phyloP scores from a whole-genome alignment of 352 stramenopile genomes.

The Pythium dissotocum region DNA sequence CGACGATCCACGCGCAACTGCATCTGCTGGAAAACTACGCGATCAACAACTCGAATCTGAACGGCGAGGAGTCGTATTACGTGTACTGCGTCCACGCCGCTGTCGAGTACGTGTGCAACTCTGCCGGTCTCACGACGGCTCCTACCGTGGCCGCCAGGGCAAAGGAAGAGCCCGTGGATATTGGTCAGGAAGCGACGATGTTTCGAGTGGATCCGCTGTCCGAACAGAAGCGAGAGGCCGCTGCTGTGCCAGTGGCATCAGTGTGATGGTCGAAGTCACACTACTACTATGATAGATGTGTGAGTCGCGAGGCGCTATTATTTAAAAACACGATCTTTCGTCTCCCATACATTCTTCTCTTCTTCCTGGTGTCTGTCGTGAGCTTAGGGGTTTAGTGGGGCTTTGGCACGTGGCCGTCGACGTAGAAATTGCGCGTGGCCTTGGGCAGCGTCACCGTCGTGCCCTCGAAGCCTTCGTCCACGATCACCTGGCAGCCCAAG shows the following conservation, averaged over 20 bases:
- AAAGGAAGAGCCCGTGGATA: not conserved
- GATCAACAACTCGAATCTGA: conserved; percentile 77
- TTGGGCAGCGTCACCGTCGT: conserved; percentile 92
- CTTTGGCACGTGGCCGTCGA: conserved; percentile 97
- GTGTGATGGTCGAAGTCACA: conserved; percentile 9
- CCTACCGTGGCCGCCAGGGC: conserved; percentile 21
- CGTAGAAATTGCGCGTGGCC: conserved; percentile 99
- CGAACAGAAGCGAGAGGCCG: not conserved
- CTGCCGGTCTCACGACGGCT: conserved; percentile 32
- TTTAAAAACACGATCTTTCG: conserved; percentile 6
- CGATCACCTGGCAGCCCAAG: conserved; percentile 90
- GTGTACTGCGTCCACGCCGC: conserved; percentile 86
- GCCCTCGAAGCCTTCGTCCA: conserved; percentile 91
- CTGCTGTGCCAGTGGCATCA: not conserved
- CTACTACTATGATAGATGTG: not conserved
- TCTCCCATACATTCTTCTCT: not conserved
- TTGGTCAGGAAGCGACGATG: not conserved
- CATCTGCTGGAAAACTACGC: conserved; percentile 84
- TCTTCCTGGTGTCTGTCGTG: not conserved
- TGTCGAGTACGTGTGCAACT: conserved; percentile 86
- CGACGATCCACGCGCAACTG: conserved; percentile 75
- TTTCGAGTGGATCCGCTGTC: not conserved
- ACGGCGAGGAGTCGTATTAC: conserved; percentile 89
- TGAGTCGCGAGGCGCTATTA: conserved; percentile 2
- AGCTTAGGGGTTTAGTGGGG: conserved; percentile 77